Percentiles rank a stretch among this genome's conserved stretches.
Evolutionary conservation across 768 basidiomycete genomes (phyloP).

Genomic region (Cyclocybe cylindracea): DNA sequence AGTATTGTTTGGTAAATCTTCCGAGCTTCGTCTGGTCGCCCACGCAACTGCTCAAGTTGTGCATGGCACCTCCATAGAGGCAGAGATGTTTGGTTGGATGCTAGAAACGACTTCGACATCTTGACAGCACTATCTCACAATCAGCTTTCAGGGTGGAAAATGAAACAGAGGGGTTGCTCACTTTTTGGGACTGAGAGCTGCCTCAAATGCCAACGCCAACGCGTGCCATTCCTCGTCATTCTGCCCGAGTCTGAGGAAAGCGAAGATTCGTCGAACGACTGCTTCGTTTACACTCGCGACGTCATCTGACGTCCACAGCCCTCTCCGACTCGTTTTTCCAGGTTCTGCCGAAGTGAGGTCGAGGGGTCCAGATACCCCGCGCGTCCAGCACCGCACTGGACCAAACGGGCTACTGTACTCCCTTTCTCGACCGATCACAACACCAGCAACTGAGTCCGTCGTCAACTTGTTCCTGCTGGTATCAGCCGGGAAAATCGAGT

Average conservation of each 20-base stretch:
- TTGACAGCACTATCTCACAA: slow-evolving; percentile 57
- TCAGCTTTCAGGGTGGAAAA: not conserved
- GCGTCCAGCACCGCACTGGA: slow-evolving; percentile 68
- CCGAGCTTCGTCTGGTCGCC: slow-evolving; percentile 65
- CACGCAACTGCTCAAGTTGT: slow-evolving; percentile 67
- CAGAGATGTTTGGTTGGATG: slow-evolving; percentile 55
- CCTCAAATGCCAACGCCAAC: slow-evolving; percentile 68
- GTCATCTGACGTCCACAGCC: slow-evolving; percentile 48
- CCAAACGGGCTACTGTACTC: slow-evolving; percentile 64
- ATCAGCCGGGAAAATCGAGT: slow-evolving; percentile 52
- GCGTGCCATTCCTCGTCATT: slow-evolving; percentile 67
- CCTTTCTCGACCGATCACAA: slow-evolving; percentile 64
- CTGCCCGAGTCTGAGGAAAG: slow-evolving; percentile 47
- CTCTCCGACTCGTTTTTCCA: slow-evolving; percentile 26
- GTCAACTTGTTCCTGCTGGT: slow-evolving; percentile 32
- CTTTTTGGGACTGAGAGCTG: slow-evolving; percentile 59
- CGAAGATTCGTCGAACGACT: slow-evolving; percentile 60
- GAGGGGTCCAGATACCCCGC: slow-evolving; percentile 52
- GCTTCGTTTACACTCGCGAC: slow-evolving; percentile 47
- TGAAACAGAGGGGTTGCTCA: slow-evolving; percentile 21
- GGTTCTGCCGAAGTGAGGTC: slow-evolving; percentile 35
- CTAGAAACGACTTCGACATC: slow-evolving; percentile 65
- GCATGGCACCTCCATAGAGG: slow-evolving; percentile 78
- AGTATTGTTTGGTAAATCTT: slow-evolving; percentile 78
- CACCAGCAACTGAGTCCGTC: slow-evolving; percentile 66